Evolutionary conservation across 768 basidiomycete species (phyloP).

Genomic region (Lyophyllum shimeji): DNA sequence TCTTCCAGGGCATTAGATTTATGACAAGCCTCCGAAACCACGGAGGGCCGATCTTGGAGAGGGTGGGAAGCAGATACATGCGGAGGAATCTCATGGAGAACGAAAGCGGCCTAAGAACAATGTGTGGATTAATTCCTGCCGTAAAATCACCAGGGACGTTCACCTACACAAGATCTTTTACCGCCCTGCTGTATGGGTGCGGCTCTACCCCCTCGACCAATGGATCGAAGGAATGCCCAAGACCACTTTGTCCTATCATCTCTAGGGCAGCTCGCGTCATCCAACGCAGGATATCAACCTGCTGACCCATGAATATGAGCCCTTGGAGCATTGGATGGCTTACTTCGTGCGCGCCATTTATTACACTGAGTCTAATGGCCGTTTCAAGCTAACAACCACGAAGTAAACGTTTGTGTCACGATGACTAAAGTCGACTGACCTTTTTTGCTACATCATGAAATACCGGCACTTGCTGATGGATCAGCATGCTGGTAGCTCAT

Average conservation of each 20-base stretch:
- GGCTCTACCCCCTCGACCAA: conserved; percentile 21
- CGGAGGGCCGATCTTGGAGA: conserved; percentile 29
- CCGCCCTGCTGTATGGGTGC: conserved; percentile 27
- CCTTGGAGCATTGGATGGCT: background rate
- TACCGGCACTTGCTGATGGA: too few species aligned
- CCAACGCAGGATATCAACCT: conserved; percentile 26
- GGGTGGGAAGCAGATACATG: conserved; percentile 22
- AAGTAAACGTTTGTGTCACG: background rate
- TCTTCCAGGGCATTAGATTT: conserved; percentile 22
- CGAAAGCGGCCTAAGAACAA: background rate
- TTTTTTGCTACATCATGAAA: conserved; percentile 17
- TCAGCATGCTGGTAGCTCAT: conserved; percentile 13
- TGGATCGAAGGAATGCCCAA: conserved; percentile 30
- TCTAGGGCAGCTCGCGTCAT: conserved; percentile 28
- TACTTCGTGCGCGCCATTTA: conserved; percentile 14
- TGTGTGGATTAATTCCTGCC: background rate
- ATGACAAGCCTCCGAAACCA: conserved; percentile 32
- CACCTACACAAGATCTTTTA: conserved; percentile 25
- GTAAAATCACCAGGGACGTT: background rate
- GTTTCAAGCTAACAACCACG: conserved; percentile 4
- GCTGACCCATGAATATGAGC: background rate
- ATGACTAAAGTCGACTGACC: background rate
- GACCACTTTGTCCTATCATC: conserved; percentile 28
- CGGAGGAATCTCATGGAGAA: conserved; percentile 2
- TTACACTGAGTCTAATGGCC: conserved; percentile 4